Conservation (phyloP, 2,329 filamentous ascomycete genomes). For the Epichloe sp. region DNA sequence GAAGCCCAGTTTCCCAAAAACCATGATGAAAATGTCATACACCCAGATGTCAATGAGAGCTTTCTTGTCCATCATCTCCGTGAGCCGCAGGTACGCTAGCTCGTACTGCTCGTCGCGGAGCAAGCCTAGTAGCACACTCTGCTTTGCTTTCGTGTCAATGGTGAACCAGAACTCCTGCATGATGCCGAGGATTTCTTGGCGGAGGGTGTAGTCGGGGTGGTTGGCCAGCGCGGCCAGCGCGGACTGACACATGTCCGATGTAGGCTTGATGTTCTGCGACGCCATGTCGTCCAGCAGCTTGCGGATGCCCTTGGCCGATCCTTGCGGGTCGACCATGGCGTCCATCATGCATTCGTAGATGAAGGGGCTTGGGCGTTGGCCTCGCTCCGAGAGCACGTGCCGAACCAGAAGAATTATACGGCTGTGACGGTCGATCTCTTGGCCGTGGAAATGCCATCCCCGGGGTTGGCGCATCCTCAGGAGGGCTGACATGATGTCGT, state of each 20-base stretch:
- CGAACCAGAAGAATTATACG: constrained; percentile 34
- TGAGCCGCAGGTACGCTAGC: constrained; percentile 58
- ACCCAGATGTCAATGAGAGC: constrained; percentile 56
- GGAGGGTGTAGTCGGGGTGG: constrained; percentile 73
- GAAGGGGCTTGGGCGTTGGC: constrained; percentile 39
- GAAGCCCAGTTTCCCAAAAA: constrained; percentile 58
- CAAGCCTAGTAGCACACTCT: constrained; percentile 58
- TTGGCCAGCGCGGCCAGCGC: constrained; percentile 61
- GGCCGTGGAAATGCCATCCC: constrained; percentile 8
- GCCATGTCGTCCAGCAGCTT: constrained; percentile 63
- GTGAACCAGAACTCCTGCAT: constrained; percentile 59
- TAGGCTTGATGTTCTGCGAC: constrained; percentile 43
- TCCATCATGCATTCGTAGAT: constrained; percentile 66
- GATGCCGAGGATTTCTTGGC: constrained; percentile 55
- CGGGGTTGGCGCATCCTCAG: constrained; percentile 13
- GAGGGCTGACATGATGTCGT: constrained; percentile 17
- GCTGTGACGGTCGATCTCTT: constrained; percentile 13
- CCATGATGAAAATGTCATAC: constrained; percentile 63
- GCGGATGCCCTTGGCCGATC: constrained; percentile 51
- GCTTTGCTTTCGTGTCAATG: constrained; percentile 42
- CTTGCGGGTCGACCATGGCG: constrained; percentile 53
- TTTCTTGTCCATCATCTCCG: constrained; percentile 47
- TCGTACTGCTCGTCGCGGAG: constrained; percentile 76
- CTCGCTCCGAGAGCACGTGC: constrained; percentile 43
- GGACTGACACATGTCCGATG: constrained; percentile 56